Percentiles rank a stretch among this genome's conserved stretches.
Conservation (phyloP, 192 early-diverging fungal species). For the Coemansia sp. region DNA sequence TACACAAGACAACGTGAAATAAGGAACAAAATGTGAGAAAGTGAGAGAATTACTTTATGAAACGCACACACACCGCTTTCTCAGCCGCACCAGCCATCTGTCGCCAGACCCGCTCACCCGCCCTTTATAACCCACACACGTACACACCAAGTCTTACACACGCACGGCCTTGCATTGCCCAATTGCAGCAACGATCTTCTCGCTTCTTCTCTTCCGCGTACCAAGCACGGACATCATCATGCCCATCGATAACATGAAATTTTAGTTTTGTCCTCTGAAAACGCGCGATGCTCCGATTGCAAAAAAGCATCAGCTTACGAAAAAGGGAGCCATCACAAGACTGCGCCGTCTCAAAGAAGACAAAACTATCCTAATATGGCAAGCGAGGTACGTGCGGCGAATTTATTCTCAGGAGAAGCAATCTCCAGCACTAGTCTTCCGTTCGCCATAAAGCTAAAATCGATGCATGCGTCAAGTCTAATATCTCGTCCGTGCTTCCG, state of each 20-base stretch:
- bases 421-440: no score
- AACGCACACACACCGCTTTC: no score
- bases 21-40: no score
- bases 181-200: neutral
- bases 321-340: neutral
- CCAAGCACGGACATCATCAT: neutral
- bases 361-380: neutral
- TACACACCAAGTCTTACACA: no score
- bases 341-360: neutral
- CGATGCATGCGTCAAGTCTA: no score
- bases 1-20: no score
- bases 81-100: no score
- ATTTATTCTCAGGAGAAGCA: no score
- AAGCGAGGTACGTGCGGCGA: no score
- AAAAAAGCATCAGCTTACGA: neutral
- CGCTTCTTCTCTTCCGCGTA: neutral
- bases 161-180: conserved; percentile 7
- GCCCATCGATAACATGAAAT: neutral
- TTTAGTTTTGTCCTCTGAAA: neutral
- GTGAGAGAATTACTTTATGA: no score
- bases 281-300: neutral
- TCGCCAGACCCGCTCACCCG: neutral
- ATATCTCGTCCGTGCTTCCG: no score
- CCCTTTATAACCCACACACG: neutral
- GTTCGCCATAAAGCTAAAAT: no score